Percentiles rank a stretch among this genome's conserved stretches.
These are phyloP conservation scores for Salicornia ramosissima DNA, from an alignment of 148 eudicot species.

Conservation along the genomic window DNA sequence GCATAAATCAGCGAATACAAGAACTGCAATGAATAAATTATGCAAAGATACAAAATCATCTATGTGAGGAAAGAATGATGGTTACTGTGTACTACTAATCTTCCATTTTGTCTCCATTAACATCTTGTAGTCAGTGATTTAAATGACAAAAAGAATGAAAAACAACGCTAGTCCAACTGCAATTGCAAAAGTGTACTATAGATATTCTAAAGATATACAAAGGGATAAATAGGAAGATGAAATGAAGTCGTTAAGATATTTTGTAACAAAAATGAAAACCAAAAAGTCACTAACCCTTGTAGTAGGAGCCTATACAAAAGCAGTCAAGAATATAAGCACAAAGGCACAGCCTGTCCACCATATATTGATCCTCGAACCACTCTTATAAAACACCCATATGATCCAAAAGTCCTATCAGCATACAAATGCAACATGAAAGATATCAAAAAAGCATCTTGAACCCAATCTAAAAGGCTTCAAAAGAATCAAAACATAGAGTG, in stretches of 20 bases:
- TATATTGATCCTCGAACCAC: slow-evolving; percentile 60
- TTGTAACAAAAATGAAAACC: background rate
- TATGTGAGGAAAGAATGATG: slow-evolving; percentile 67
- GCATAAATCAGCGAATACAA: slow-evolving; percentile 91
- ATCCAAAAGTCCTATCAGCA: slow-evolving; percentile 80
- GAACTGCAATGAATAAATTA: slow-evolving; percentile 75
- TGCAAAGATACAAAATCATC: slow-evolving; percentile 43
- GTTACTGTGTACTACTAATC: no score
- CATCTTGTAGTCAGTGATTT: slow-evolving; percentile 63
- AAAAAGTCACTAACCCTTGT: slow-evolving; percentile 54
- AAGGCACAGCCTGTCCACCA: slow-evolving; percentile 69
- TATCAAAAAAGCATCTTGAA: slow-evolving; percentile 2
- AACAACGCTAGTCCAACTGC: slow-evolving; percentile 79
- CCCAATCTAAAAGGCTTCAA: background rate
- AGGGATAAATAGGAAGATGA: background rate
- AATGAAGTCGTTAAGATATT: background rate
- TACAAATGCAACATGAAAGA: background rate
- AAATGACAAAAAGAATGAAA: slow-evolving; percentile 64
- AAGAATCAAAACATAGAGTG: background rate
- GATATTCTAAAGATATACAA: slow-evolving; percentile 52
- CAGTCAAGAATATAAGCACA: slow-evolving; percentile 47
- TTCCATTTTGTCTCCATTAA: slow-evolving; percentile 56
- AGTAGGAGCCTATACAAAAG: slow-evolving; percentile 50
- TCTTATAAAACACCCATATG: slow-evolving; percentile 72
- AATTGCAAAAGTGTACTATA: slow-evolving; percentile 75